These are phyloP conservation scores for Solioccasus polychromus DNA, from an alignment of 768 basidiomycete genomes.

Conservation along the genomic window DNA sequence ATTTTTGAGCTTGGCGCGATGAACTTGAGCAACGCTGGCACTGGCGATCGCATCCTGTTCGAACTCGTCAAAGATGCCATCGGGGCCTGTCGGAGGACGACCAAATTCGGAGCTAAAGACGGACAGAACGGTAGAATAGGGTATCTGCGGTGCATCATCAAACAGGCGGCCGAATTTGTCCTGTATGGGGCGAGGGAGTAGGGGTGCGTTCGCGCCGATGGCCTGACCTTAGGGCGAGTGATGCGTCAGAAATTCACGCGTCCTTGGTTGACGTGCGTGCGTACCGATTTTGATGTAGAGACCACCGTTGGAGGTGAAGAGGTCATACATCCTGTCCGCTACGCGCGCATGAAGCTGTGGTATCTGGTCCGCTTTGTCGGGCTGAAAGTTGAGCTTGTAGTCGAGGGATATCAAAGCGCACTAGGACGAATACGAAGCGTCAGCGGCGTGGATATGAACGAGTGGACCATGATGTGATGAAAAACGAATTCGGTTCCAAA, in stretches of 20 bases:
- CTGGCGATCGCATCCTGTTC: constrained; percentile 77
- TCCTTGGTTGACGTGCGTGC: constrained; percentile 4
- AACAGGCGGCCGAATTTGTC: constrained; percentile 80
- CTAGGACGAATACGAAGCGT: constrained; percentile 32
- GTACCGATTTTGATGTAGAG: constrained; percentile 81
- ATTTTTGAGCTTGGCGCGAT: constrained; percentile 60
- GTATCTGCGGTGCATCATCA: constrained; percentile 85
- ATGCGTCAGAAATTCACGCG: background rate
- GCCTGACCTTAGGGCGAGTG: constrained; percentile 57
- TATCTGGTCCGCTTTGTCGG: constrained; percentile 67
- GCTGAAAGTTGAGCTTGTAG: constrained; percentile 88
- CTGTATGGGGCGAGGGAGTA: constrained; percentile 82
- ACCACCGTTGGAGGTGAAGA: constrained; percentile 81
- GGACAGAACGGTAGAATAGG: constrained; percentile 61
- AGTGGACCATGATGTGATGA: background rate
- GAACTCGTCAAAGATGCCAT: constrained; percentile 76
- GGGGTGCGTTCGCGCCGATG: constrained; percentile 80
- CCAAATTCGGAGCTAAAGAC: constrained; percentile 75
- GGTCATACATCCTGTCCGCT: constrained; percentile 68
- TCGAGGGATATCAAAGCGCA: constrained; percentile 70
- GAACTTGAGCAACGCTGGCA: constrained; percentile 92
- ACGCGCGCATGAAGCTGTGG: constrained; percentile 83
- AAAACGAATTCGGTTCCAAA: background rate
- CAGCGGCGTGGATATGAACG: background rate
- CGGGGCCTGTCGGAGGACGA: constrained; percentile 58